Base-by-base conservation (phyloP, 2,329 filamentous ascomycete genomes). In the Xylariaceae sp. region DNA sequence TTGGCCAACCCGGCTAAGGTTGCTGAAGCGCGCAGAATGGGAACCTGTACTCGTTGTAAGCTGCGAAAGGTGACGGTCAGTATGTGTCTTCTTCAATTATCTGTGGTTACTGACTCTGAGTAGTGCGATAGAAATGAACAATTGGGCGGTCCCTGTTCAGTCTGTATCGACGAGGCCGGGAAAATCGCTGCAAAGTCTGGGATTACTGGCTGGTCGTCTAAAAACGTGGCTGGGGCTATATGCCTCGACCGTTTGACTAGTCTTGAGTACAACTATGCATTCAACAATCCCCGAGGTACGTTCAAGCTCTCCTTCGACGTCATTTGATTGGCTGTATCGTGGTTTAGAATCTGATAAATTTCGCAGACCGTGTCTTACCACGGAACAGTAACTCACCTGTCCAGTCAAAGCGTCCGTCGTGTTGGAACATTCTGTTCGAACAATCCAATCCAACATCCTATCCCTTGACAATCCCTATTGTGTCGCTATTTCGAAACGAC, bases 11-110 rank as follows among this genome's bases (percentile, higher is more conserved):
- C 53, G 33, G 62, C 67, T 45, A 65, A 73, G 57, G 74, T 73
- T 33, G 71, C 69, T 39, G 64, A 66, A 41, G 70, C 76, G 40
- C 70, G 73, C 49, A 69, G 71, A 53, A 63, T 62, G 51, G 67
- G 68, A 43, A 70, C 72, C 26, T 76, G 73, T 50, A 62, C 69
- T 40, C 66, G 65, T 42, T 76, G 73, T 56, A 70, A 66, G 49
- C 63, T 69, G 46, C 65, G 64, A 49, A 75, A 73, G 61, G 66
- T 67, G 51, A 59, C 62, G 51, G 73, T 74, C 65, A 66, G 69
- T 54, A 7, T 32, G 12, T n/a, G 13, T 17, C 11, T 26, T 11
- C 45, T 37, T 42, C 41, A 42, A 42, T 54, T 57, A 60, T n/a
- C 17, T 38, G 22, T 24, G 33, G 31, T 18, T 43, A 29, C 49